A percentile compares a stretch with the other conserved stretches of the same genome.
These are phyloP conservation scores for Podaxis sp. DNA, from an alignment of 768 basidiomycete genomes.

Conservation along the genomic window DNA sequence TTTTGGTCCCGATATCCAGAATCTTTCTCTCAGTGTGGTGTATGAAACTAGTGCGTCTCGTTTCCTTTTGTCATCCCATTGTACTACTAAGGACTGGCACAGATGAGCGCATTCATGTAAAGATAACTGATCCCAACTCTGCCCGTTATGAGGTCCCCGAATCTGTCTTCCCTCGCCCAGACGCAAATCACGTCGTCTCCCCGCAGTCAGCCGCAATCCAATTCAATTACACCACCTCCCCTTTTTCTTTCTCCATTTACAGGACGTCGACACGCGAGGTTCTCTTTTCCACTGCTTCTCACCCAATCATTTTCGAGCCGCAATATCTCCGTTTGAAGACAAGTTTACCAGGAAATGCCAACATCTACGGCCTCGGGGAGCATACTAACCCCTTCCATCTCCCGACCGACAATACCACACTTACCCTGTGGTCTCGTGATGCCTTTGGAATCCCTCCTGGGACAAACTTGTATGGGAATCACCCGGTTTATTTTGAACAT, in stretches of 20 bases:
- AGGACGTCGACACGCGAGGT: conserved; percentile 46
- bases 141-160: conserved; percentile 63
- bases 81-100: background rate
- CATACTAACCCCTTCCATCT: conserved; percentile 67
- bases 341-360: conserved; percentile 50
- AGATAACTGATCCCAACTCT: conserved; percentile 48
- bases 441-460: conserved; percentile 52
- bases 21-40: conserved; percentile 44
- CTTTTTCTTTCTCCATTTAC: conserved; percentile 58
- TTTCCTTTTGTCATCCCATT: background rate
- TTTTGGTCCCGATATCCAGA: conserved; percentile 50
- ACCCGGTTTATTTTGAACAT: conserved; percentile 73
- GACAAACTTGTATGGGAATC: conserved; percentile 66
- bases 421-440: conserved; percentile 64
- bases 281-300: conserved; percentile 55
- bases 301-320: conserved; percentile 68
- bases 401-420: conserved; percentile 37
- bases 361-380: conserved; percentile 79
- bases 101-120: conserved; percentile 60
- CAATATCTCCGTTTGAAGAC: conserved; percentile 76
- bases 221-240: conserved; percentile 57
- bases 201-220: conserved; percentile 38
- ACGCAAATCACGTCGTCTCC: conserved; percentile 21
- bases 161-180: conserved; percentile 54
- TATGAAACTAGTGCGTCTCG: conserved; percentile 49